Evolutionary conservation across 257 asterid genomes (phyloP), one percentile per base, ranked within the genome.

Genomic region (Przewalskia tangutica): DNA sequence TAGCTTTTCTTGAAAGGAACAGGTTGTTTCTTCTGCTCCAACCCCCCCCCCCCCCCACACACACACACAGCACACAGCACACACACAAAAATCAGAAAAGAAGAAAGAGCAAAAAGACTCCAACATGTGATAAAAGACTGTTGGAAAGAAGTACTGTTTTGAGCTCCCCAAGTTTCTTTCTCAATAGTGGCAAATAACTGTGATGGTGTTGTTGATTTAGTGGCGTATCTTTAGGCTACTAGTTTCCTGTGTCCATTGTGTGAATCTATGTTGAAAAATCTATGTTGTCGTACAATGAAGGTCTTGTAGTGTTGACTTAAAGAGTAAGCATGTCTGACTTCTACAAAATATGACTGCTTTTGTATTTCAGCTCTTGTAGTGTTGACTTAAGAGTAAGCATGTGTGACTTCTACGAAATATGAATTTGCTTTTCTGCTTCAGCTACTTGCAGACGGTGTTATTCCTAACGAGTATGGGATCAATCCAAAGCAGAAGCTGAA

Each of bases 361-460:
- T 82, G 81, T 85, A 75, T 77, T 86, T 77, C 91, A 94, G 97
- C 97, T 27, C 32, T 27, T 27, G 32, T 27, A 78, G 70, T 71
- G 58, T 71, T 18, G 40, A 42, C 82, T 36, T 17, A 38, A 56
- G 40, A 78, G 34, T 78, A 36, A 58, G 65, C 70, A 78, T 56
- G 70, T 78, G 70, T 34, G 51, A 78, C 54, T 56, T 59, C 53
- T 46, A 78, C 14, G 16, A 58, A 8, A 13, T 58, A 58, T 55
- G 9, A 78, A n/a, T n/a, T 38, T 58, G 56, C 70, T 48, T 53
- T 82, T 82, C 79, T 85, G 70, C 71, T 86, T 77, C 91, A 94
- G 97, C 88, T 89, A 84, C 96, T 94, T 85, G 97, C 97, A 83
- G 98, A 91, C 82, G 97, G 97, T 77, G 97, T 92, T 80, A 92